A percentile compares a stretch with the other conserved stretches of the same genome.
Conservation (phyloP, 225 moss, liverwort and hornwort species). For the Straminergon stramineum region DNA sequence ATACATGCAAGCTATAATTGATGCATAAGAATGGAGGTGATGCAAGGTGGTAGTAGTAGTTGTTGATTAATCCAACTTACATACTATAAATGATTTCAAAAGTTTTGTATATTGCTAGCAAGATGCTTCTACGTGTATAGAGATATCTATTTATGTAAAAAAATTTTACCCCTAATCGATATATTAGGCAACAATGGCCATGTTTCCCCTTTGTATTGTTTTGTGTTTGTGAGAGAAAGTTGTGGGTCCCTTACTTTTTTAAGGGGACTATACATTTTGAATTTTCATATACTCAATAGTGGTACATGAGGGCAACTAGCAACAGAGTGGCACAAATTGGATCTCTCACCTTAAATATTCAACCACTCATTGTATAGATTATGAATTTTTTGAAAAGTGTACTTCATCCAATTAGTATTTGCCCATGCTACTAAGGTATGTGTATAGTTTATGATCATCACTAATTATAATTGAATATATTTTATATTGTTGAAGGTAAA, state of each 20-base stretch:
- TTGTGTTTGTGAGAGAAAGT: background rate
- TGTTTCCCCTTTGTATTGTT: background rate
- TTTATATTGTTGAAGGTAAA: too few species aligned
- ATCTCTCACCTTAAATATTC: too few species aligned
- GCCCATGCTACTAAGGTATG: too few species aligned
- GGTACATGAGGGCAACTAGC: too few species aligned
- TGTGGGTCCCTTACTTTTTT: background rate
- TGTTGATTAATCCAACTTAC: background rate
- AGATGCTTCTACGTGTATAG: background rate
- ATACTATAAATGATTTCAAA: background rate
- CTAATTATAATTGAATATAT: too few species aligned
- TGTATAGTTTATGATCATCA: too few species aligned
- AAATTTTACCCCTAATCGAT: background rate
- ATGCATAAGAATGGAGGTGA: background rate
- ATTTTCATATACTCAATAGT: too few species aligned
- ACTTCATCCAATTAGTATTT: too few species aligned
- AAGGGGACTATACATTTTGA: too few species aligned
- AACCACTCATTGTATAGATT: too few species aligned
- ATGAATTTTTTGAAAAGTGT: too few species aligned
- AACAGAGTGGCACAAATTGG: too few species aligned
- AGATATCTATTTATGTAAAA: background rate
- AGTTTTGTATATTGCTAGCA: background rate
- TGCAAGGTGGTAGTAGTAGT: background rate
- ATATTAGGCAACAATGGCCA: background rate
- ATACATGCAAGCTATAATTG: accelerated